phyloP scores from a whole-genome alignment of 2,329 filamentous ascomycete genomes.

The Trichoderma asperellum region DNA sequence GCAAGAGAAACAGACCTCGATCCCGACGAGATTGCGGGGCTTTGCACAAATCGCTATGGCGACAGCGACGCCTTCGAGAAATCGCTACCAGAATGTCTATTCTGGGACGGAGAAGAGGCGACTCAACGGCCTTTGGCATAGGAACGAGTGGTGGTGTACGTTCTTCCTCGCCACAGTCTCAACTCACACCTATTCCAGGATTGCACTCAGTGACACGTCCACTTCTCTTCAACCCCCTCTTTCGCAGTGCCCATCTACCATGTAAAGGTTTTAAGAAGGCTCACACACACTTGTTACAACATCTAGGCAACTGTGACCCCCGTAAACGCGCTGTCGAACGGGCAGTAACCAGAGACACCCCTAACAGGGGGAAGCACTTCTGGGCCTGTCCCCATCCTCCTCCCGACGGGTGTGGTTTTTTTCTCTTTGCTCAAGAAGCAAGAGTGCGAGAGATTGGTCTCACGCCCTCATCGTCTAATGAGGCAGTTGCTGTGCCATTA shows the following conservation, averaged over 20 bases:
- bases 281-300: background rate
- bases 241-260: background rate
- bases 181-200: background rate
- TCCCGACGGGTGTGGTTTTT: conserved; percentile 47
- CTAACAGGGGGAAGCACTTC: conserved; percentile 49
- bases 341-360: conserved; percentile 45
- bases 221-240: conserved; percentile 17
- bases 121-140: conserved; percentile 41
- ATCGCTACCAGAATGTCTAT: background rate
- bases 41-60: conserved; percentile 3
- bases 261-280: background rate
- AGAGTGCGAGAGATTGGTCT: conserved; percentile 38
- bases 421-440: conserved; percentile 50
- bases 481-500: conserved; percentile 8
- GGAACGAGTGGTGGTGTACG: conserved; percentile 46
- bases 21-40: background rate
- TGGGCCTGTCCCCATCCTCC: conserved; percentile 46
- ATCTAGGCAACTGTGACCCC: conserved; percentile 49
- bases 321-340: conserved; percentile 43
- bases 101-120: conserved; percentile 39
- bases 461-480: conserved; percentile 14
- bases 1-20: background rate
- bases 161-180: conserved; percentile 2
- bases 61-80: conserved; percentile 13
- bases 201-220: background rate